Base-by-base conservation (phyloP, 176 grass and related monocot genomes). In the Carex littledalei region DNA sequence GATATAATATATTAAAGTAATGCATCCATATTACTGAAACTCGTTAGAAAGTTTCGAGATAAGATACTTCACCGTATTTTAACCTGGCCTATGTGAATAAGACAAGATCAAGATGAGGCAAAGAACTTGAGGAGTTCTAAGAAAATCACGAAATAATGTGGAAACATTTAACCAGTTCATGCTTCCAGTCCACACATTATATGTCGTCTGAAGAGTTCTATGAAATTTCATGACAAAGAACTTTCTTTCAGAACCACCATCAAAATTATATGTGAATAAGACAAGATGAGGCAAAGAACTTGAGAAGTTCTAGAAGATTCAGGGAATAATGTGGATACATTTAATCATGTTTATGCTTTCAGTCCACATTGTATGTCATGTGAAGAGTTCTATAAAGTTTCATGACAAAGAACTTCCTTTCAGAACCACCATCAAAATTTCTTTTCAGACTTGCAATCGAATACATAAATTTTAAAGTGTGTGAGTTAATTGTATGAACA, bases 91-190 rank as follows among this genome's bases (percentile, higher is more conserved):
- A 8, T 75, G 80, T 91, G 56, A 60, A 34, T 8, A 26, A 97
- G 67, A 85, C 68, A 84, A 39, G 82, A 45, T 8, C 71, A 63
- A 0, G 89, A 86, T 3, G 85, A 84, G 52, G 84, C 56, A 24
- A 97, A 66, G 29, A 97, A 92, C 17, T 31, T 47, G 85, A 96
- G 88, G 63, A 47, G 88, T 57, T 92, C 91, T 7, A 92, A 11
- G 9, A 97, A 88, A 84, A 87, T 85, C 14, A 91, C 53, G 76
- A 65, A 93, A 66, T 84, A 90, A 6, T 87, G 18, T 0, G 84
- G 89, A 9, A 88, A 90, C 39, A 97, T 67, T 49, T 87, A 97
- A 78, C 89, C 85, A 6, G 5, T 68, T 90, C 66, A 9, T 0
- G 14, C 75, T 0, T 85, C 89, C 89, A 89, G 32, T 78, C 22